These are phyloP conservation scores for Mycosphaerella sp. DNA, from an alignment of 2,329 filamentous ascomycete genomes.

Conservation along the genomic window DNA sequence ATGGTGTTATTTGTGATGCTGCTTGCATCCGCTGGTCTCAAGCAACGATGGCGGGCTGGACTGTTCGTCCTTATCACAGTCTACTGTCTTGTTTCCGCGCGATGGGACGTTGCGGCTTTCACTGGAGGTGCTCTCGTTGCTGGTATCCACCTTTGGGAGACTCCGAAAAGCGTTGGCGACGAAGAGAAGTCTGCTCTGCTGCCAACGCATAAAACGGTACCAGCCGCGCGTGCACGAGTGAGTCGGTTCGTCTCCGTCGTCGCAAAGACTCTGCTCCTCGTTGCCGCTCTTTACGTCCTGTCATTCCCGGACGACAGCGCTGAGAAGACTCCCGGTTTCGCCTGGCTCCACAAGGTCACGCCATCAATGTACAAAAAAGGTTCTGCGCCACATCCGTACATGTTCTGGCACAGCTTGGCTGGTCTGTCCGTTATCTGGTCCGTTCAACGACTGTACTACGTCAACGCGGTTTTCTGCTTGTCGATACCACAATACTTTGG, in stretches of 20 bases:
- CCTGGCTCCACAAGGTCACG: slow-evolving; percentile 5
- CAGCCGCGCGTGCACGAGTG: not conserved
- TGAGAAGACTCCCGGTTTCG: slow-evolving; percentile 10
- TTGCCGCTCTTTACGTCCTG: slow-evolving; percentile 8
- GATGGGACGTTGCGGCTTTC: slow-evolving; percentile 17
- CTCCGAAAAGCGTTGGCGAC: not conserved
- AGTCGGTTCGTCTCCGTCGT: not conserved
- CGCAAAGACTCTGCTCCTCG: slow-evolving; percentile 1
- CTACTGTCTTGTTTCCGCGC: slow-evolving; percentile 5
- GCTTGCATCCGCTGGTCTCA: slow-evolving; percentile 10
- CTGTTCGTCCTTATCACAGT: slow-evolving; percentile 1
- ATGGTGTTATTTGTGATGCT: slow-evolving; percentile 16
- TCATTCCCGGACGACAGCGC: slow-evolving; percentile 17
- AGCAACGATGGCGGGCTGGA: slow-evolving; percentile 7
- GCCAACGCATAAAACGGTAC: not conserved
- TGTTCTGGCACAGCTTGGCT: slow-evolving; percentile 13
- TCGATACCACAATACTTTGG: slow-evolving; percentile 15
- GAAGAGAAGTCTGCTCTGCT: slow-evolving; percentile 3
- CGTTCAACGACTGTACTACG: not conserved
- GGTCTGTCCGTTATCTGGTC: slow-evolving; percentile 11
- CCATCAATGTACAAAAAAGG: not conserved
- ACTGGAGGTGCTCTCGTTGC: slow-evolving; percentile 16
- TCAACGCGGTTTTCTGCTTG: slow-evolving; percentile 3
- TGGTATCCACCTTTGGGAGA: slow-evolving; percentile 6
- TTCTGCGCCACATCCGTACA: slow-evolving; percentile 1